Base-by-base conservation (phyloP, 495 filamentous ascomycete species). In the Podospora didyma region DNA sequence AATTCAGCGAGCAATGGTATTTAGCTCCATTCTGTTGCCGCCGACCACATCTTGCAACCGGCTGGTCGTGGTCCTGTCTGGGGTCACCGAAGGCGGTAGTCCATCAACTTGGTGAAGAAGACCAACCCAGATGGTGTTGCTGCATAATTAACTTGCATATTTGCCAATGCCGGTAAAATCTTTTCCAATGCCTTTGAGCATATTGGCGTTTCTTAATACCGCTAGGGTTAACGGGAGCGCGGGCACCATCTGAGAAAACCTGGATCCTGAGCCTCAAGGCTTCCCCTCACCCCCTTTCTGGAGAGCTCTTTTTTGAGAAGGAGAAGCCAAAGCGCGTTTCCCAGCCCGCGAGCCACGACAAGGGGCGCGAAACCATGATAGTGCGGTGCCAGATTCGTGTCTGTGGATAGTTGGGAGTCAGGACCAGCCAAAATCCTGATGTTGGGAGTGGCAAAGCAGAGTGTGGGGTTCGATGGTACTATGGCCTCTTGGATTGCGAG, bases 161-260 rank as follows among this genome's bases (percentile, higher is more conserved):
- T 68, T 70, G 62, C 65, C 68, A 67, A 69, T 69, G 63, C 66
- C 65, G 68, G 69, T 62, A 72, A 72, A 72, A 70, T 61, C 53
- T 35, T 46, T 28, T 28, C 46, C 69, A 62, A 70, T 68, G 67
- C 69, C 67, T 64, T 64, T 62, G 56, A 59, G 31, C 22, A 57
- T 58, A 63, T 60, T 55, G 56, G 49, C 57, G 57, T 65, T 54
- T 60, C 53, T 60, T 53, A 59, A 64, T 51, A 61, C 61, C 53
- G 42, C 58, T 50, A 57, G 62, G 47, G 53, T 56, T 52, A 59
- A 64, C 61, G 64, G 64, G 64, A 66, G 51, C 35, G 47, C 52
- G 48, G 53, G 46, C 55, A 26, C 31, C 58, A 54, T 53, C 56
- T 39, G 23, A 44, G 58, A 60, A 67, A 68, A 66, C 63, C 63